phyloP scores from a whole-genome alignment of 257 asterid genomes.

The Nicotiana tabacum region DNA sequence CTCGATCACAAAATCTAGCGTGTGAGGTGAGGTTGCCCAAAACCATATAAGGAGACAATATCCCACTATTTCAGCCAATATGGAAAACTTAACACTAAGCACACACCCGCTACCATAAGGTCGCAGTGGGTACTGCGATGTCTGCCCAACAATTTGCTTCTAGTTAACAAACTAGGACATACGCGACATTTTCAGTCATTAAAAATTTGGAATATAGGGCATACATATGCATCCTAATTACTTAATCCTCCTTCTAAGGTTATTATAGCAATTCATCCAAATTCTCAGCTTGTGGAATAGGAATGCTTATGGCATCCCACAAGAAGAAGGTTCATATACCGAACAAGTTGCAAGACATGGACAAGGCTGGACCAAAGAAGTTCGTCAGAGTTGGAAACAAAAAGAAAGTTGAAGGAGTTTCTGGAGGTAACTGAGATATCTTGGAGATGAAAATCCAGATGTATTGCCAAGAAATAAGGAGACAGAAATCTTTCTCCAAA shows the following conservation, averaged over 20 bases:
- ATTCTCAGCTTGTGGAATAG: not conserved
- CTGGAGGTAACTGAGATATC: not conserved
- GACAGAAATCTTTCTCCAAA: not conserved
- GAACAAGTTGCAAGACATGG: not conserved
- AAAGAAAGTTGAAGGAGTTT: not conserved
- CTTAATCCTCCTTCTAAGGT: not conserved
- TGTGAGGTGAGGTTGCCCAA: not conserved
- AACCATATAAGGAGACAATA: not conserved
- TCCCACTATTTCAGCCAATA: not conserved
- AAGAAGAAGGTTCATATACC: not conserved
- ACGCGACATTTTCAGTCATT: not conserved
- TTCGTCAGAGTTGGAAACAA: not conserved
- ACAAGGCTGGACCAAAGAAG: not conserved
- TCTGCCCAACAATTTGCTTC: not conserved
- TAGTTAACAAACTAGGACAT: not conserved
- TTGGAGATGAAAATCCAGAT: not conserved
- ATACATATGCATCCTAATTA: not conserved
- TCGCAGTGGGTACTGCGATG: not conserved
- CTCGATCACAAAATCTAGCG: not conserved
- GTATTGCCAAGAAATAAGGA: not conserved
- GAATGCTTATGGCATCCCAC: not conserved
- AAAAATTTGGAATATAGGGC: not conserved
- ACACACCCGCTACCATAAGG: not conserved
- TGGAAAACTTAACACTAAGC: not conserved
- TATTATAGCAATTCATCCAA: not conserved